Evolutionary conservation across 345 rosid genomes (phyloP).

Genomic region (Turnera subulata): DNA sequence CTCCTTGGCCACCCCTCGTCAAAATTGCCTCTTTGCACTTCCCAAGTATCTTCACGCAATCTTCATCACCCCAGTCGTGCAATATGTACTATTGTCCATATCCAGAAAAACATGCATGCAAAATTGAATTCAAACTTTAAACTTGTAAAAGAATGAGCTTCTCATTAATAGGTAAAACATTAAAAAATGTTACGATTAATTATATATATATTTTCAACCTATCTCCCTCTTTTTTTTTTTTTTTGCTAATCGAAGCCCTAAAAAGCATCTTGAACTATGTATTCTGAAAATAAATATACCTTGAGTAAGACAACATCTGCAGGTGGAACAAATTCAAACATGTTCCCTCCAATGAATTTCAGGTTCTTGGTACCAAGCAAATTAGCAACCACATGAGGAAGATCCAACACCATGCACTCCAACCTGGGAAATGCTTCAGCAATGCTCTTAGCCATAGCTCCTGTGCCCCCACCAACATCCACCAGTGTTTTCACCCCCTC

Average conservation of each 20-base stretch:
- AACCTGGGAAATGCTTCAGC: slow-evolving; percentile 10
- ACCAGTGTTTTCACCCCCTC: slow-evolving; percentile 18
- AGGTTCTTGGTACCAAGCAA: slow-evolving; percentile 18
- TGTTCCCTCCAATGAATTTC: slow-evolving; percentile 31
- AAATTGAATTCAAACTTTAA: neutral
- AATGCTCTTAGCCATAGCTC: slow-evolving; percentile 7
- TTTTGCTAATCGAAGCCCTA: neutral
- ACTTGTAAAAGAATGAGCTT: too few relatives aligned
- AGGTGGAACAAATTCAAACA: slow-evolving; percentile 31
- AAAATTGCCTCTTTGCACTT: slow-evolving; percentile 12
- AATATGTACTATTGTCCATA: neutral
- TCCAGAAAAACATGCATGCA: too few relatives aligned
- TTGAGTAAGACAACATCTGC: slow-evolving; percentile 27
- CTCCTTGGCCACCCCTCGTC: neutral
- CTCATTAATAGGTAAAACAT: too few relatives aligned
- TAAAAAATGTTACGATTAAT: neutral
- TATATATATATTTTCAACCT: neutral
- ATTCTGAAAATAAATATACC: neutral
- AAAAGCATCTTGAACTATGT: neutral
- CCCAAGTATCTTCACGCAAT: slow-evolving; percentile 9
- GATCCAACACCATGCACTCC: slow-evolving; percentile 23
- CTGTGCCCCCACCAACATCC: slow-evolving; percentile 21
- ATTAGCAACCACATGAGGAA: slow-evolving; percentile 19
- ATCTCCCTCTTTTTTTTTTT: neutral
- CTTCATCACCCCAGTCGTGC: slow-evolving; percentile 13